These are phyloP conservation scores for Botryotinia calthae DNA, from an alignment of 2,329 filamentous ascomycete species.

Conservation along the genomic window DNA sequence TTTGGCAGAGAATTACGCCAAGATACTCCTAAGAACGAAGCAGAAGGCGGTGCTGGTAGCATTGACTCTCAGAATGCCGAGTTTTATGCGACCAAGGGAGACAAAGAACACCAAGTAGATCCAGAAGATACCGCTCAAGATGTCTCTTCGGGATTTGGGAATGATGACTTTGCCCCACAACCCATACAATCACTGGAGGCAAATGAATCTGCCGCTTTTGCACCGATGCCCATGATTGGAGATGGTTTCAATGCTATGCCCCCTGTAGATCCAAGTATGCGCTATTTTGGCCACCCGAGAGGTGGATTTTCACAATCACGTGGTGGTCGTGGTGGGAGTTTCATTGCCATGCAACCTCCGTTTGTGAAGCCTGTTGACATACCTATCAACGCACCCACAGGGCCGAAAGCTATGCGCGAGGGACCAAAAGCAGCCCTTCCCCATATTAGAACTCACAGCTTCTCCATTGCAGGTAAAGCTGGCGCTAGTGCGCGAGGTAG, in stretches of 20 bases:
- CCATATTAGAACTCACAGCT: slow-evolving; percentile 50
- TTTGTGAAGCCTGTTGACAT: slow-evolving; percentile 41
- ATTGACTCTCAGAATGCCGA: slow-evolving; percentile 16
- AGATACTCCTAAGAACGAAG: slow-evolving; percentile 24
- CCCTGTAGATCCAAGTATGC: slow-evolving; percentile 19
- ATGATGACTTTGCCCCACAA: slow-evolving; percentile 27
- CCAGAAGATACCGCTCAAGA: slow-evolving; percentile 24
- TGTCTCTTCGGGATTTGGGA: slow-evolving; percentile 18
- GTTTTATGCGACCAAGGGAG: slow-evolving; percentile 20
- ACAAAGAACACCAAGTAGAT: slow-evolving; percentile 22
- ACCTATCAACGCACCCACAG: slow-evolving; percentile 77
- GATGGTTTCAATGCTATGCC: slow-evolving; percentile 30
- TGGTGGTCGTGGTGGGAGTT: slow-evolving; percentile 42
- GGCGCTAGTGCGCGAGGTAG: slow-evolving; percentile 31
- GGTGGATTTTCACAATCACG: slow-evolving; percentile 27
- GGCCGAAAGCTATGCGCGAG: slow-evolving; percentile 91
- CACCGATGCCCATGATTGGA: slow-evolving; percentile 60
- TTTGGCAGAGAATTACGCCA: slow-evolving; percentile 40
- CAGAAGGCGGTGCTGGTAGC: slow-evolving; percentile 7
- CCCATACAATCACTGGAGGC: slow-evolving; percentile 40
- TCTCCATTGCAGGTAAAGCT: slow-evolving; percentile 40
- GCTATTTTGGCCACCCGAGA: slow-evolving; percentile 38
- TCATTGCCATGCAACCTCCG: slow-evolving; percentile 39
- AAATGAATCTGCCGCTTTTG: slow-evolving; percentile 24
- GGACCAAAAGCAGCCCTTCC: slow-evolving; percentile 77